Evolutionary conservation across 1,284 basidiomycete species (phyloP), one percentile per base, ranked within the genome.

Genomic region (Phlebopus sp.): DNA sequence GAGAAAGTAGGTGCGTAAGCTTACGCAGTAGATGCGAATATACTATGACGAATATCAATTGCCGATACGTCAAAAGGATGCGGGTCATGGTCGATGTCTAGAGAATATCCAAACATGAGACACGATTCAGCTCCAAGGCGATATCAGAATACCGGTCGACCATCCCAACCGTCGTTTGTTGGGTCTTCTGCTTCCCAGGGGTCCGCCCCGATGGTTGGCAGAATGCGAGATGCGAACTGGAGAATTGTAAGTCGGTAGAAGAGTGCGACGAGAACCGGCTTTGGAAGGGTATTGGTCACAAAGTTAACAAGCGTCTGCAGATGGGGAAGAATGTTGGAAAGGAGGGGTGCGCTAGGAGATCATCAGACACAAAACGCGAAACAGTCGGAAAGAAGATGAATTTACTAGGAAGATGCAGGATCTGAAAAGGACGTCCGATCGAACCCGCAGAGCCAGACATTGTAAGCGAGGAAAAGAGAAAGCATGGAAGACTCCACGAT

Each of bases 401-500:
- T 84, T 49, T 64, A 90, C 87, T 89, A 89, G 44, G 85, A 81
- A n/a, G 84, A 84, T 37, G 79, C 79, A 7, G 84, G 77, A 60
- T 86, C 82, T 15, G 79, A 80, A 55, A 81, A 80, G 2, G 83
- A 79, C 43, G 78, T 76, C 55, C 81, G 78, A 62, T 86, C 84
- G 52, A 87, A 81, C 10, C 87, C 87, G 59, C 87, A 89, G 34
- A 90, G 73, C 87, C 86, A 91, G 37, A 90, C 77, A 55, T 89
- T 91, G 66, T 90, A 94, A 13, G 90, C 89, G 30, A 95, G 78
- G 64, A 93, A 91, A 37, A 94, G 74, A 3, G 91, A 86, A 36
- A 96, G 79, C 37, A 90, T 83, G 13, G 86, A 85, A 2, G 93
- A 93, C 67, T 98, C 94, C 50, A 97, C 87, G 36, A 96, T 89